Base-by-base conservation (phyloP, 441 rosid species). In the Bruguiera hainesii region DNA sequence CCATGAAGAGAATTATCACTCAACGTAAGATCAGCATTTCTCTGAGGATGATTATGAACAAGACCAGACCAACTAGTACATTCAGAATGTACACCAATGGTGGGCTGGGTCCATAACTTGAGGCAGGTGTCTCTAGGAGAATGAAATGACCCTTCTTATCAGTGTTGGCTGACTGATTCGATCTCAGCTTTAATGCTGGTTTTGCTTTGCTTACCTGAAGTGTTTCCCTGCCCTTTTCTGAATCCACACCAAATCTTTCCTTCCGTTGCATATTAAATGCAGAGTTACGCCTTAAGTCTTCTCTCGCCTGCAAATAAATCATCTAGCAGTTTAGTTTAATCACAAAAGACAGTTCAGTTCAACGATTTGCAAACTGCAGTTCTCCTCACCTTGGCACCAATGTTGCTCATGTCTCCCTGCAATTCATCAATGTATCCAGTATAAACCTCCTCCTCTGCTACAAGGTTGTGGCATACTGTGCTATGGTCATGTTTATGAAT, bases 231-330 rank as follows among this genome's bases (percentile, higher is more conserved):
- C 42, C 70, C 30, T 33, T 55, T 62, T 66, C 26, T 0, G 49
- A 19, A 35, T 42, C n/a, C 25, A 18, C 26, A 8, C 7, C 16
- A 13, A 49, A 65, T 31, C 35, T 60, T 50, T 28, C 55, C 51
- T 65, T 60, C 39, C 7, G 58, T 57, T 55, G 55, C 20, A 21
- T 59, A 49, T 64, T 31, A 39, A 39, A 18, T 10, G 29, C 62
- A 61, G 7, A 4, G 20, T 3, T 57, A 21, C 1, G 55, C 63
- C 51, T 64, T 23, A 23, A 26, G 26, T 26, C 26, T 26, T 26
- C 26, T 72, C 26, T 48, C 13, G 63, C 76, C 76, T 72, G 64
- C 29, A 56, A 28, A 26, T 16, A 56, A 56, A 30, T 53, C 48
- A 60, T 37, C 2, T 6, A 13, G 30, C 1, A 8, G n/a, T 57